Percentiles rank a stretch among this genome's conserved stretches.
Conservation (phyloP, 805 yeast species). For the Saccharomyces jurei region DNA sequence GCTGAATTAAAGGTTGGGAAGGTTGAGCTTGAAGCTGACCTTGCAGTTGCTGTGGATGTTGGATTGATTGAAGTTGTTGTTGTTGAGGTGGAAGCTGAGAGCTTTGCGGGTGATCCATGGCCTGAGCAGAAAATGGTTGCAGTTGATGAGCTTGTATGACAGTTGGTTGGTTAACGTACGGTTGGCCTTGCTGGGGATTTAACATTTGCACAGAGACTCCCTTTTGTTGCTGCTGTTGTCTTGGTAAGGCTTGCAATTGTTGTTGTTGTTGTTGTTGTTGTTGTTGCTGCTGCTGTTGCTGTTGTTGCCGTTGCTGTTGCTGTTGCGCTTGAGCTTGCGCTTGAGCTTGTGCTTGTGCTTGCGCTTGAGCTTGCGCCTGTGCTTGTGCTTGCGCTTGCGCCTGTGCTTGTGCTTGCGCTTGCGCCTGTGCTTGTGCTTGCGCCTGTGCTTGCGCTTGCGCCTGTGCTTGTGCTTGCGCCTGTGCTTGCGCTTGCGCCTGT, state of each 20-base stretch:
- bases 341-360: conserved; percentile 8
- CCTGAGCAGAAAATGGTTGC: not conserved
- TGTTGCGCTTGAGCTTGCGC: conserved; percentile 3
- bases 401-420: conserved; percentile 3
- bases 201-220: not conserved
- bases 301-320: not conserved
- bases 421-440: conserved; percentile 1
- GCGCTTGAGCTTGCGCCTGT: conserved; percentile 4
- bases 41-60: conserved; percentile 1
- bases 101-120: not conserved
- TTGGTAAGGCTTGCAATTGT: not conserved
- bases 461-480: not conserved
- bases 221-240: not conserved
- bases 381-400: conserved; percentile 2
- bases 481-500: conserved; percentile 9
- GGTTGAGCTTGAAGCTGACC: not conserved
- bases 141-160: not conserved
- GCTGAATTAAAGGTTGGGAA: conserved; percentile 1
- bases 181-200: not conserved
- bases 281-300: conserved; percentile 1
- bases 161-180: not conserved
- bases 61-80: conserved; percentile 5
- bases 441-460: not conserved
- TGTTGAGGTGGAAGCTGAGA: not conserved
- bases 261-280: not conserved